Conservation (phyloP, 176 grass and related monocot species). For the Carex littledalei region DNA sequence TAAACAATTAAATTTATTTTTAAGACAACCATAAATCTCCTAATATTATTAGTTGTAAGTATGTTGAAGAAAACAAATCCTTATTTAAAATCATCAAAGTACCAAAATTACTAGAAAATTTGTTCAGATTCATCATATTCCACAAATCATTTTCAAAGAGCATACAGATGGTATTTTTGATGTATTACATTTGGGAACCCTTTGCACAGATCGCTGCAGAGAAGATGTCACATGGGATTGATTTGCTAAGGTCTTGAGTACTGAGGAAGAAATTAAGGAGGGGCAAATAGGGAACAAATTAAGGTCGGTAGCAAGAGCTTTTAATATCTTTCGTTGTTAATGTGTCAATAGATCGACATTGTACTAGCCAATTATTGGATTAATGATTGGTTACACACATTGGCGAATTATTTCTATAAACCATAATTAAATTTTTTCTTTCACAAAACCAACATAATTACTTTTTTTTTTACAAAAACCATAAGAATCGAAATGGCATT, state of each 20-base stretch:
- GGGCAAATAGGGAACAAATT: conserved; percentile 9
- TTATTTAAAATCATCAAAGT: neutral
- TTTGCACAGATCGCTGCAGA: neutral
- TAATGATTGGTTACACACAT: neutral
- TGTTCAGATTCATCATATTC: neutral
- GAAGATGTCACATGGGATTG: neutral
- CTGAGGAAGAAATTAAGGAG: neutral
- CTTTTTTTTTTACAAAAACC: too few relatives aligned
- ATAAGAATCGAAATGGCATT: too few relatives aligned
- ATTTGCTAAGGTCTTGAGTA: neutral
- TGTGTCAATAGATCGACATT: conserved; percentile 4
- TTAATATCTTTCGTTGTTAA: conserved; percentile 2
- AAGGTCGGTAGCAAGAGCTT: neutral
- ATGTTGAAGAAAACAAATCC: neutral
- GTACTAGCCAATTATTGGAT: conserved; percentile 17
- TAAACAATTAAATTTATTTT: too few relatives aligned
- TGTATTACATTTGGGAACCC: neutral
- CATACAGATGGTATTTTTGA: neutral
- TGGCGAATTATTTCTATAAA: neutral
- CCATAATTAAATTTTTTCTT: too few relatives aligned
- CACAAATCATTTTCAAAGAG: neutral
- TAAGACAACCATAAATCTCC: too few relatives aligned
- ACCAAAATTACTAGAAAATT: neutral
- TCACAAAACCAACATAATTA: too few relatives aligned
- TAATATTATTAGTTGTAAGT: neutral